These are phyloP conservation scores for Mortierella sp. DNA, from an alignment of 371 early-diverging fungal species.

Conservation along the genomic window DNA sequence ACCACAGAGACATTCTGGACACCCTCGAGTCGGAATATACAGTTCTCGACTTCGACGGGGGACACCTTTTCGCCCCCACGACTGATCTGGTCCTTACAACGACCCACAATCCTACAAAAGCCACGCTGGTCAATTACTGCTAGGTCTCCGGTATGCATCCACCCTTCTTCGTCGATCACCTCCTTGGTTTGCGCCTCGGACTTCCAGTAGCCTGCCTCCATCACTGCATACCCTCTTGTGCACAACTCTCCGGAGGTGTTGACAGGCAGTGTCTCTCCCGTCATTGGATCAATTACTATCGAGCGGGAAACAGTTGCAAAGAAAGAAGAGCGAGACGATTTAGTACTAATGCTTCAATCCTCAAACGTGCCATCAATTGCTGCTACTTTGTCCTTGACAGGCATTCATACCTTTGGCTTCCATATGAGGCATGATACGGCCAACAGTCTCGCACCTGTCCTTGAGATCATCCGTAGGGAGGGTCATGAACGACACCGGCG, in stretches of 20 bases:
- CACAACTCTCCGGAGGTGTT: constrained; percentile 65
- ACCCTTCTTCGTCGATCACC: constrained; percentile 61
- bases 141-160: constrained; percentile 72
- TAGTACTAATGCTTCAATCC: not conserved
- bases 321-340: not conserved
- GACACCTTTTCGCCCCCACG: constrained; percentile 64
- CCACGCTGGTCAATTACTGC: constrained; percentile 63
- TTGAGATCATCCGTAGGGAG: constrained; percentile 58
- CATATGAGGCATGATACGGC: constrained; percentile 57
- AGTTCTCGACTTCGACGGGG: constrained; percentile 62
- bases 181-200: constrained; percentile 61
- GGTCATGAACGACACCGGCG: constrained; percentile 63
- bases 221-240: constrained; percentile 67
- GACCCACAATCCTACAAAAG: constrained; percentile 66
- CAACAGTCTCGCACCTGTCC: constrained; percentile 58
- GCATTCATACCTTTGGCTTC: constrained; percentile 49
- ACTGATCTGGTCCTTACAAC: constrained; percentile 63
- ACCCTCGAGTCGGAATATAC: constrained; percentile 53
- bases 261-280: constrained; percentile 46
- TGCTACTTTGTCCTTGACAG: not conserved
- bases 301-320: not conserved
- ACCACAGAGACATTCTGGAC: constrained; percentile 59
- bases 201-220: constrained; percentile 65
- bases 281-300: constrained; percentile 48
- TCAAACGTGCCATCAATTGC: no score